Conservation (phyloP, 306 rosid species). For the Gillenia trifoliata region DNA sequence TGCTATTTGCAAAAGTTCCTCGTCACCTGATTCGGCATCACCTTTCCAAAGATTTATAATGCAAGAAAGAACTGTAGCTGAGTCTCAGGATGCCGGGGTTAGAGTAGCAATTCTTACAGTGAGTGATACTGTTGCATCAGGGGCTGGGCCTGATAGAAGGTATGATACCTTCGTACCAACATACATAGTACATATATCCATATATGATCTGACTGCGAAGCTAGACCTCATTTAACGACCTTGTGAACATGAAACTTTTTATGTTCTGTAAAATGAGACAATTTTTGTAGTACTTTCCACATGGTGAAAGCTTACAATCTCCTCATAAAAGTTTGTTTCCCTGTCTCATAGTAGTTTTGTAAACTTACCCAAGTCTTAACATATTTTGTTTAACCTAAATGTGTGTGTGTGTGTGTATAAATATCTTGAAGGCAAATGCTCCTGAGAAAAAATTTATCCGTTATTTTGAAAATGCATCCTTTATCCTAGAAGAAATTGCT, state of each 20-base stretch:
- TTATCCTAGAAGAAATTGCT: neutral
- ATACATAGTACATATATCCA: neutral
- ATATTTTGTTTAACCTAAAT: neutral
- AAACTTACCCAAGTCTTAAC: neutral
- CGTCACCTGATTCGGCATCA: slow-evolving; percentile 23
- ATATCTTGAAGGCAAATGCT: neutral
- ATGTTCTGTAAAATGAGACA: neutral
- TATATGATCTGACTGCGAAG: neutral
- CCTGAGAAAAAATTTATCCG: neutral
- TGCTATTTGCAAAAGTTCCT: slow-evolving; percentile 19
- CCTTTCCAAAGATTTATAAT: slow-evolving; percentile 24
- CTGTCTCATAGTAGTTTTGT: neutral
- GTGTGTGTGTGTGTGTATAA: neutral
- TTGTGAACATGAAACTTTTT: neutral
- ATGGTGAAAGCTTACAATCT: neutral
- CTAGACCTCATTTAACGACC: neutral
- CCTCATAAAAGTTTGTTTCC: neutral
- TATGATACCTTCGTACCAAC: slow-evolving; percentile 15
- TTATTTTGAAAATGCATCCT: no score
- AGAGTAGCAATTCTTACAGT: slow-evolving; percentile 86
- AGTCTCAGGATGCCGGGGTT: slow-evolving; percentile 32
- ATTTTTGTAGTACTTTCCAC: neutral
- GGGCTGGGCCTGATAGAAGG: slow-evolving; percentile 95
- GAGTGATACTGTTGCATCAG: slow-evolving; percentile 86
- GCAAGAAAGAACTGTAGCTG: slow-evolving; percentile 27